phyloP scores from a whole-genome alignment of 2,329 filamentous ascomycete genomes.

The Apiospora pterosperma region DNA sequence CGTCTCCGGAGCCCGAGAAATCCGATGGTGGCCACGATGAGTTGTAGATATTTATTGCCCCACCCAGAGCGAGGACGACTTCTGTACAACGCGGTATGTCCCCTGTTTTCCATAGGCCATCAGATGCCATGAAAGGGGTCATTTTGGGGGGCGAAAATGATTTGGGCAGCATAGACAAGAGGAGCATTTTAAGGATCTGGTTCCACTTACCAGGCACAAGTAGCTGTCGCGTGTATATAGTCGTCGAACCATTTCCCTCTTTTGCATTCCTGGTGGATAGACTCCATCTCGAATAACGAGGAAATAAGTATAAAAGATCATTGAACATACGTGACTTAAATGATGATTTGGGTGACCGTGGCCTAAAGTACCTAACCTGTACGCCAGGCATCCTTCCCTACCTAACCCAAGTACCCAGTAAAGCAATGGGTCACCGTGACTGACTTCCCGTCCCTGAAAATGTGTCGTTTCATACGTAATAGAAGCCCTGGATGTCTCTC shows the following conservation, averaged over 20 bases:
- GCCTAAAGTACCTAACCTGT: background rate
- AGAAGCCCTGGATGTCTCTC: background rate
- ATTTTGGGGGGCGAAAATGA: no score
- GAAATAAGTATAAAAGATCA: background rate
- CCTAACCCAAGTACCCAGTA: background rate
- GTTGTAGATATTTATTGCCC: background rate
- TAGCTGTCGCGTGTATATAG: background rate
- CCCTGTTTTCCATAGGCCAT: background rate
- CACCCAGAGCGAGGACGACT: background rate
- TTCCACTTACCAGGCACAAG: background rate
- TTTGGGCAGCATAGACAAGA: background rate
- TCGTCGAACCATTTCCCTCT: background rate
- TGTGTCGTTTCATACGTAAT: background rate
- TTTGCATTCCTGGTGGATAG: background rate
- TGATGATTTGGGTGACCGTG: background rate
- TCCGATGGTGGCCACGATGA: background rate
- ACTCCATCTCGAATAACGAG: background rate
- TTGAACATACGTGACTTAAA: background rate
- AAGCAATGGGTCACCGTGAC: background rate
- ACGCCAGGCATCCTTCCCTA: background rate
- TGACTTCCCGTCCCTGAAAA: background rate
- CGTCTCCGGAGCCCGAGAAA: background rate
- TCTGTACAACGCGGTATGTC: background rate
- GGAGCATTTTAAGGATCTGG: background rate
- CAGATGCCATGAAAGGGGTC: background rate